These are phyloP conservation scores for Lecanicillium sp. DNA, from an alignment of 2,329 filamentous ascomycete genomes.

Conservation along the genomic window DNA sequence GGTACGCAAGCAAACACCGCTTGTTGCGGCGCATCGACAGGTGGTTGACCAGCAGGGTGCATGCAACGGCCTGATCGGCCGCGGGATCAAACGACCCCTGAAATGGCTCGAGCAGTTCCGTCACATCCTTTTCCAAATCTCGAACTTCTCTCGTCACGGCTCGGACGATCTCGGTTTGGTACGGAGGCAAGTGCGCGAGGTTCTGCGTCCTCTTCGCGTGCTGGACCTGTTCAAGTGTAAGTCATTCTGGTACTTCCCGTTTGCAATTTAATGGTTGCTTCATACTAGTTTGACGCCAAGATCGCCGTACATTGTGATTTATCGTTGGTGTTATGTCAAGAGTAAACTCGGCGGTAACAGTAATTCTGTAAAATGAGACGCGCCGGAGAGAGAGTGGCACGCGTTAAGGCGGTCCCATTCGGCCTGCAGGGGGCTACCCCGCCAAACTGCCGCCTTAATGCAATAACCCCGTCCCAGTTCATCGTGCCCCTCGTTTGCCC, in stretches of 20 bases:
- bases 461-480: background rate
- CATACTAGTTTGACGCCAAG: conserved; percentile 75
- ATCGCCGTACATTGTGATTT: conserved; percentile 72
- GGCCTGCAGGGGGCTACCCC: background rate
- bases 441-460: background rate
- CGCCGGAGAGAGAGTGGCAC: conserved; percentile 7
- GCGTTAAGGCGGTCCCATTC: background rate
- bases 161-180: conserved; percentile 86
- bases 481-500: background rate
- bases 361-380: background rate
- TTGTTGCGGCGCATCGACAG: conserved; percentile 95
- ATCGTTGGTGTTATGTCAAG: background rate
- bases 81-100: conserved; percentile 79
- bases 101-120: conserved; percentile 72
- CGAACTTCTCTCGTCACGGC: conserved; percentile 84
- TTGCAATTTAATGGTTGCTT: conserved; percentile 5
- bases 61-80: conserved; percentile 75
- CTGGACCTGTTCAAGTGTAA: conserved; percentile 57
- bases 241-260: conserved; percentile 7
- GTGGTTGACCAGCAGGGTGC: conserved; percentile 85
- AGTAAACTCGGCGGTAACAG: too few relatives aligned
- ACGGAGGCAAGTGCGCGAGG: conserved; percentile 77
- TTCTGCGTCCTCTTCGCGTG: conserved; percentile 93
- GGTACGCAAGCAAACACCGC: conserved; percentile 88
- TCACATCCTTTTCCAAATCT: conserved; percentile 82